Evolutionary conservation across 1,284 basidiomycete species (phyloP), one percentile per base, ranked within the genome.

Genomic region (Vanrija sp.): DNA sequence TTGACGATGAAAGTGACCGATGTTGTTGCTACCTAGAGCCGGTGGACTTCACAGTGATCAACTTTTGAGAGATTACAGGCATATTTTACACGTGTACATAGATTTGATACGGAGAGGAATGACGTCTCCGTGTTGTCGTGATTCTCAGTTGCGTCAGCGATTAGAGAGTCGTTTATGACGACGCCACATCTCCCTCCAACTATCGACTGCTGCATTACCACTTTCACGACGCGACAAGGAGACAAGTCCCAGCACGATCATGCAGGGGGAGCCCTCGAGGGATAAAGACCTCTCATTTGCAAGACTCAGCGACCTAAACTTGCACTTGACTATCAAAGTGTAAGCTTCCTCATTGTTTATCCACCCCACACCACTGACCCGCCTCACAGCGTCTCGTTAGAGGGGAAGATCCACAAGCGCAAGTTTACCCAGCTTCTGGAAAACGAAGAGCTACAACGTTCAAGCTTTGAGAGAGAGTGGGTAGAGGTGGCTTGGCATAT

Each of bases 321-420:
- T 91, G 9, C 88, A 87, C 5, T 83, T 96, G 18, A 90, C 91
- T 5, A 84, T 96, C 71, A 85, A 89, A 71, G 89, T 97, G 90
- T 91, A 76, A 62, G 85, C 51, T 7, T 38, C 19, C 49, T 8
- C 52, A 4, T 50, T 51, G 45, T 23, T 23, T 47, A 58, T 34
- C 34, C 34, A 12, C 34, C 34, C 2, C 19, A 14, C 6, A 51
- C 43, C 34, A 53, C 50, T 47, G 51, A 38, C 57, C 49, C 23
- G 6, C 7, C 28, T 28, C 28, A 49, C 60, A 93, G 91, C 71
- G 89, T 89, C 2, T 87, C 91, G 64, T 80, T 95, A 5, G 89
- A 94, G 72, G 91, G 91, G 14, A 81, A 86, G 26, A 84, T 86
- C 45, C 85, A 85, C 19, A 82, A 64, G 50, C 56, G 80, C 46